Percentiles rank a stretch among this genome's conserved stretches.
These are phyloP conservation scores for Sclerotinia borealis DNA, from an alignment of 2,329 filamentous ascomycete species.

Conservation along the genomic window DNA sequence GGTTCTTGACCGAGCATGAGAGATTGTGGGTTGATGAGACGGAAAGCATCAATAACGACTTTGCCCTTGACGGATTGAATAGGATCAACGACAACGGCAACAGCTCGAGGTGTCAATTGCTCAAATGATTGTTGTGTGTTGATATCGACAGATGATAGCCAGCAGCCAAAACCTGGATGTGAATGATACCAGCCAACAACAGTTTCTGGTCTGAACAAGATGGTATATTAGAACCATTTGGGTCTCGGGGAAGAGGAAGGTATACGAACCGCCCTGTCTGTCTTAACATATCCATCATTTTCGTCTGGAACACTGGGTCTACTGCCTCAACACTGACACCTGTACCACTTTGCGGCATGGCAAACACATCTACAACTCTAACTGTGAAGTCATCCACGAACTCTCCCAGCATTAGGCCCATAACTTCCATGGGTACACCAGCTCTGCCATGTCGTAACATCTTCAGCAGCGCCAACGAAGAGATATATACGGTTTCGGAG, in stretches of 20 bases:
- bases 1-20: constrained; percentile 98
- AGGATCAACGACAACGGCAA: constrained; percentile 95
- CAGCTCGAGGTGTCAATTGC: constrained; percentile 91
- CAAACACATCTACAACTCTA: constrained; percentile 95
- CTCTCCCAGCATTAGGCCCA: constrained; percentile 98
- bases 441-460: constrained; percentile 97
- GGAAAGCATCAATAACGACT: constrained; percentile 98
- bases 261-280: constrained; percentile 77
- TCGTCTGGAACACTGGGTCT: constrained; percentile 97
- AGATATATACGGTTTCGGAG: constrained; percentile 99
- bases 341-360: constrained; percentile 98
- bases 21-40: constrained; percentile 94
- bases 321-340: constrained; percentile 98
- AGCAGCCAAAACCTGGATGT: constrained; percentile 97
- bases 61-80: constrained; percentile 99
- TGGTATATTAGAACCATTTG: constrained; percentile 13
- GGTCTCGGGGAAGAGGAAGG: background rate
- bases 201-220: constrained; percentile 68
- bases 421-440: constrained; percentile 99
- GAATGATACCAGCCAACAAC: constrained; percentile 99
- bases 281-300: constrained; percentile 99
- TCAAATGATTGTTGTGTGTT: constrained; percentile 99
- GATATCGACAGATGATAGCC: constrained; percentile 98
- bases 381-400: constrained; percentile 99
- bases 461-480: constrained; percentile 91